A percentile compares a stretch with the other conserved stretches of the same genome.
Evolutionary conservation across 1,284 basidiomycete species (phyloP).

Genomic region (Rhodotorula sp.): DNA sequence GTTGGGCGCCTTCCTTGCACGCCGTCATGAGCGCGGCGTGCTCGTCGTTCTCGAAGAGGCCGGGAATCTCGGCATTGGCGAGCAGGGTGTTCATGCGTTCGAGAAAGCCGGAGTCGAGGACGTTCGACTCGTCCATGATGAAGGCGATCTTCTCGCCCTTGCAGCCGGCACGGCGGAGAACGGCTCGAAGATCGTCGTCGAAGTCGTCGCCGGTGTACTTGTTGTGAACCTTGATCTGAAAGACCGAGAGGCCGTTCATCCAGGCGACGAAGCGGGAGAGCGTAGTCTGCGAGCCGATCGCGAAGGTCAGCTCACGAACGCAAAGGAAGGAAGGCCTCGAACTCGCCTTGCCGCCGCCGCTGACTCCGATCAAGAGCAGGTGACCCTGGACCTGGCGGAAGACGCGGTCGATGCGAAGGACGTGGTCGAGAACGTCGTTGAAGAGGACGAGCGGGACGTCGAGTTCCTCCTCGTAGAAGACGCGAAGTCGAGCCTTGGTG

Average conservation of each 20-base stretch:
- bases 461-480: constrained; percentile 96
- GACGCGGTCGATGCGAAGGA: constrained; percentile 96
- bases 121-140: constrained; percentile 99
- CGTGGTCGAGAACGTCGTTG: constrained; percentile 97
- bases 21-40: constrained; percentile 95
- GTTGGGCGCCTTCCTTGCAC: constrained; percentile 96
- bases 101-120: constrained; percentile 95
- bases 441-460: constrained; percentile 98
- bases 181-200: constrained; percentile 91
- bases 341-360: constrained; percentile 91
- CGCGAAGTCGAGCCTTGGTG: constrained; percentile 88
- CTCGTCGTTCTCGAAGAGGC: constrained; percentile 97
- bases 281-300: constrained; percentile 67
- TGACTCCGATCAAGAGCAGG: constrained; percentile 92
- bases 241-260: constrained; percentile 98
- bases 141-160: constrained; percentile 99
- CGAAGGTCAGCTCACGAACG: neutral
- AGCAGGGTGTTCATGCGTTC: constrained; percentile 99
- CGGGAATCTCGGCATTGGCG: constrained; percentile 99
- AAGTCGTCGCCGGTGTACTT: constrained; percentile 98
- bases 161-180: constrained; percentile 90
- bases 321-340: neutral
- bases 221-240: constrained; percentile 98
- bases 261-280: constrained; percentile 98
- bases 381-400: constrained; percentile 98